Percentiles rank a stretch among this genome's conserved stretches.
Evolutionary conservation across 2,329 filamentous ascomycete genomes (phyloP).

Genomic region (Claviceps sp.): DNA sequence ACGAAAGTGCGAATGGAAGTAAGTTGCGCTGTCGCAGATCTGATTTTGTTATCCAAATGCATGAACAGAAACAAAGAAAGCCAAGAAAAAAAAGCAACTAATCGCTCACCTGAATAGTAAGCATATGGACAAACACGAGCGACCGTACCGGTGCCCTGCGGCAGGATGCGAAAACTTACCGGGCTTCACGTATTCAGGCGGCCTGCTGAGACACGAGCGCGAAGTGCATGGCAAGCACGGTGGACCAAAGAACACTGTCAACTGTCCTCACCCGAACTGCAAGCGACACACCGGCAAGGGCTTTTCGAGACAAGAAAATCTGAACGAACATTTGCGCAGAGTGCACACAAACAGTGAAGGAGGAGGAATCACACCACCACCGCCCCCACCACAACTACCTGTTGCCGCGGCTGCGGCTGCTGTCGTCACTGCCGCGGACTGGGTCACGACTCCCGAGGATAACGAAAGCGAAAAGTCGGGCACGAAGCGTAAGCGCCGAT

Average conservation of each 20-base stretch:
- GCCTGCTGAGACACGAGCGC: constrained; percentile 76
- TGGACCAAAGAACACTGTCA: constrained; percentile 73
- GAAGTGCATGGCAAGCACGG: constrained; percentile 89
- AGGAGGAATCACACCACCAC: constrained; percentile 16
- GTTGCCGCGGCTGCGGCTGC: background rate
- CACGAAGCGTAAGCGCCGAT: constrained; percentile 33
- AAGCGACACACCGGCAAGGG: constrained; percentile 80
- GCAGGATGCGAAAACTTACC: constrained; percentile 82
- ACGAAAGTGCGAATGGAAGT: constrained; percentile 91
- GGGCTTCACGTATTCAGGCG: constrained; percentile 90
- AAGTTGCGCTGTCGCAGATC: constrained; percentile 25
- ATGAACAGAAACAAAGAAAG: constrained; percentile 7
- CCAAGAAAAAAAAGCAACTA: constrained; percentile 5
- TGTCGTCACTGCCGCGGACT: constrained; percentile 12
- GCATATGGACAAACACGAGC: constrained; percentile 96
- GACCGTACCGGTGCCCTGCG: constrained; percentile 75
- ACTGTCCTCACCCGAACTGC: constrained; percentile 77
- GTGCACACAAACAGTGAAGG: constrained; percentile 53
- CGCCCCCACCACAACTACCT: constrained; percentile 5
- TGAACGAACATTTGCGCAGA: constrained; percentile 82
- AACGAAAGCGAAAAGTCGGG: constrained; percentile 32
- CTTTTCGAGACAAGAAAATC: constrained; percentile 86
- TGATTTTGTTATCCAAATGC: background rate
- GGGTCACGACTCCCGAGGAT: constrained; percentile 28
- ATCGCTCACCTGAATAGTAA: constrained; percentile 49